phyloP scores from a whole-genome alignment of 495 filamentous ascomycete species.

The Penicillium maclennaniae region DNA sequence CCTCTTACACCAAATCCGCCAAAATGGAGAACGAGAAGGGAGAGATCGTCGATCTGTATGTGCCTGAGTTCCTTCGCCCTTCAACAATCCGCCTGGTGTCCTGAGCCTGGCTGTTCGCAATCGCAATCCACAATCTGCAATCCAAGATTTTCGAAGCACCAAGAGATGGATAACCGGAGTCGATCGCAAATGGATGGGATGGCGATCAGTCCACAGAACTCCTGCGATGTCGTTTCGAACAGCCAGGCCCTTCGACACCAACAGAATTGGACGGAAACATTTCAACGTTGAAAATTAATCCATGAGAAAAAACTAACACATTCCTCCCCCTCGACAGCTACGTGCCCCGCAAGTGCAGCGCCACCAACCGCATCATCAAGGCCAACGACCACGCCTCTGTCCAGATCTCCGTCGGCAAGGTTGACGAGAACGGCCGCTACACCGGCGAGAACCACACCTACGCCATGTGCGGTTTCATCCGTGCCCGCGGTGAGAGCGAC shows the following conservation, averaged over 20 bases:
- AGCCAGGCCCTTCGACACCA: slow-evolving; percentile 12
- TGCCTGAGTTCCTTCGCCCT: slow-evolving; percentile 16
- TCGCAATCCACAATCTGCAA: slow-evolving; percentile 10
- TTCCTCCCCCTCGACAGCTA: slow-evolving; percentile 58
- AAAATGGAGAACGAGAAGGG: slow-evolving; percentile 97
- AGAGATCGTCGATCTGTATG: slow-evolving; percentile 98
- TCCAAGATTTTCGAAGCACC: slow-evolving; percentile 2
- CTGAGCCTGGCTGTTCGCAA: slow-evolving; percentile 20
- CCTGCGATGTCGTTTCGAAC: slow-evolving; percentile 4
- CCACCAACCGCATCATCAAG: slow-evolving; percentile 98
- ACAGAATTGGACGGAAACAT: slow-evolving; percentile 1
- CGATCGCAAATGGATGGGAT: not conserved
- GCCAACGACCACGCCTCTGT: slow-evolving; percentile 96
- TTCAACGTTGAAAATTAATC: slow-evolving; percentile 6
- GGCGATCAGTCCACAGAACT: not conserved
- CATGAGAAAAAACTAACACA: slow-evolving; percentile 21
- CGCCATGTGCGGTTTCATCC: slow-evolving; percentile 95
- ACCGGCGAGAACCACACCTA: slow-evolving; percentile 96
- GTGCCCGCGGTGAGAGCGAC: slow-evolving; percentile 95
- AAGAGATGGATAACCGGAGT: not conserved
- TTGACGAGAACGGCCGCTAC: slow-evolving; percentile 94
- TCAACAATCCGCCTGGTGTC: slow-evolving; percentile 11
- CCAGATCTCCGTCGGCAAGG: slow-evolving; percentile 84
- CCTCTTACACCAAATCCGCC: slow-evolving; percentile 41
- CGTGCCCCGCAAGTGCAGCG: slow-evolving; percentile 97